Percentiles rank a stretch among this genome's conserved stretches.
Conservation (phyloP, 805 yeast species). For the Saturnispora zaruensis region DNA sequence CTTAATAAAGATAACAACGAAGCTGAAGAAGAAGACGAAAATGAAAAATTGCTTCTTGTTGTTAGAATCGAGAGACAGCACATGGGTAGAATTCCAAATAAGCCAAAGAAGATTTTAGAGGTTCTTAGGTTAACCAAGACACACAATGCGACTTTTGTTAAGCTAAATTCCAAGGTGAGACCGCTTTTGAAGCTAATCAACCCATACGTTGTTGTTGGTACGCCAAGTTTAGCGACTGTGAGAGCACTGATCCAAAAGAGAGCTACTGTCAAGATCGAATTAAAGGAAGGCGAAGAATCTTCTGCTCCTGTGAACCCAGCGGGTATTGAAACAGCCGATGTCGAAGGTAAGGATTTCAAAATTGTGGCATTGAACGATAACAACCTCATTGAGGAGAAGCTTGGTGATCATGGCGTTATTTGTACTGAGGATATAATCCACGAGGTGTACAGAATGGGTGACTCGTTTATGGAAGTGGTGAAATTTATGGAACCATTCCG, state of each 20-base stretch:
- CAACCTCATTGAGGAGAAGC: slow-evolving; percentile 61
- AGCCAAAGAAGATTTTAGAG: slow-evolving; percentile 50
- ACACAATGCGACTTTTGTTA: slow-evolving; percentile 67
- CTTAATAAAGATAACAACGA: slow-evolving; percentile 22
- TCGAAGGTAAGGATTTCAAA: slow-evolving; percentile 13
- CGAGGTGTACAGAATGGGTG: slow-evolving; percentile 58
- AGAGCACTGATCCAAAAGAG: slow-evolving; percentile 71
- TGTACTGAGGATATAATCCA: slow-evolving; percentile 78
- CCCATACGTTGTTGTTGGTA: slow-evolving; percentile 67
- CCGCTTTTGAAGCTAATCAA: slow-evolving; percentile 60
- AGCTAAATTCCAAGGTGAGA: slow-evolving; percentile 47
- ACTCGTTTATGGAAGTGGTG: slow-evolving; percentile 49
- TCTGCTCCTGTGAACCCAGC: slow-evolving; percentile 8
- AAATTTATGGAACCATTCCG: slow-evolving; percentile 64
- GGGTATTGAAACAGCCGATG: slow-evolving; percentile 6
- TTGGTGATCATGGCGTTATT: slow-evolving; percentile 61
- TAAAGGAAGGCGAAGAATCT: slow-evolving; percentile 15
- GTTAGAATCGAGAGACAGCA: slow-evolving; percentile 60
- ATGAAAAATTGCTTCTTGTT: slow-evolving; percentile 46
- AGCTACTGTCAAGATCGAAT: slow-evolving; percentile 41
- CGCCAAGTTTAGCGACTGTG: slow-evolving; percentile 64
- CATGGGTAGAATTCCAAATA: slow-evolving; percentile 57
- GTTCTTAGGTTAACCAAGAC: slow-evolving; percentile 50
- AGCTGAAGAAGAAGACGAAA: slow-evolving; percentile 18
- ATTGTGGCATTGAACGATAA: slow-evolving; percentile 59